Percentiles rank a stretch among this genome's conserved stretches.
Conservation (phyloP, 2,329 filamentous ascomycete species). For the Eutypa lata region DNA sequence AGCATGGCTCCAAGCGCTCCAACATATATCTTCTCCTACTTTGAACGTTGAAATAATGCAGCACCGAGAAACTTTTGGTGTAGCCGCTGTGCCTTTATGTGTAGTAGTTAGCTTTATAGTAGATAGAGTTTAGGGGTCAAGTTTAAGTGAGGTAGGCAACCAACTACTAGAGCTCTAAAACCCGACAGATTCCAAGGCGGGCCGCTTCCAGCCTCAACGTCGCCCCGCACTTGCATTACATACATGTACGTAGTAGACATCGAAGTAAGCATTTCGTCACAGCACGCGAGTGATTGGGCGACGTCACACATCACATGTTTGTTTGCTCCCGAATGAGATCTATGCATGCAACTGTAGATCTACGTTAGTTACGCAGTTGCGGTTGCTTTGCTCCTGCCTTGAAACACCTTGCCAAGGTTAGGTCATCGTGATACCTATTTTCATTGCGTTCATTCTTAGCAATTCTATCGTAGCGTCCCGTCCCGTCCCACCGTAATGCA, state of each 20-base stretch:
- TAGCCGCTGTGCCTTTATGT: neutral
- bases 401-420: neutral
- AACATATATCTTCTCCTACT: conserved; percentile 30
- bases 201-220: too few relatives aligned
- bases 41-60: neutral
- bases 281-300: neutral
- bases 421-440: too few relatives aligned
- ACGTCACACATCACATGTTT: neutral
- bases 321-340: neutral
- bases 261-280: neutral
- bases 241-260: neutral
- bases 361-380: too few relatives aligned
- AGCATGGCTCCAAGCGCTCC: conserved; percentile 52
- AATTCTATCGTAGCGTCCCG: too few relatives aligned
- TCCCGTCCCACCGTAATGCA: too few relatives aligned
- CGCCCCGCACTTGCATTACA: too few relatives aligned
- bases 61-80: neutral
- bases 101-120: too few relatives aligned
- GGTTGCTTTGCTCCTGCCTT: neutral
- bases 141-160: too few relatives aligned
- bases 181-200: too few relatives aligned
- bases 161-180: too few relatives aligned
- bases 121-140: too few relatives aligned
- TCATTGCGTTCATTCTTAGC: too few relatives aligned
- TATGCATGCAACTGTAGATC: neutral